Evolutionary conservation across 768 basidiomycete species (phyloP), one percentile per base, ranked within the genome.

Genomic region (Galerina sulciceps): DNA sequence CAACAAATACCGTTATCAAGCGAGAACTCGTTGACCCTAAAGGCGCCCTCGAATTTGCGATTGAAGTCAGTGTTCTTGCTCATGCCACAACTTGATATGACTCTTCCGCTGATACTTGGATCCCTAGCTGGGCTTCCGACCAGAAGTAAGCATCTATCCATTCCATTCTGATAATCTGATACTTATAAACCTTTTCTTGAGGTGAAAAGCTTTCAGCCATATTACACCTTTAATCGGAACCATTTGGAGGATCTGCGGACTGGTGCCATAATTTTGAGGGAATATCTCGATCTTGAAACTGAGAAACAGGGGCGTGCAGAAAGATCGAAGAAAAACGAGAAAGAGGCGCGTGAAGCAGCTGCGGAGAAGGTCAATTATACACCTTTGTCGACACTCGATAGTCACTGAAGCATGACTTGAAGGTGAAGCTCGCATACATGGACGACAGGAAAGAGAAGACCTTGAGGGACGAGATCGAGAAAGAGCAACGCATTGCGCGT

Each of bases 391-490:
- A 41, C 17, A 31, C 26, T 15, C 45, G 52, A 20, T 53, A 51
- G 41, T 37, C 49, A 47, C 38, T 60, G 14, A 13, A 34, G 37
- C 15, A 31, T 63, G 15, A 40, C 54, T 2, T 61, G 26, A 31
- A 93, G 92, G 86, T 90, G n/a, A 90, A 86, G 69, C 72, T 92
- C 49, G 88, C 88, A 1, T 93, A 85, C 68, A 79, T 92, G 66
- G 93, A 94, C 46, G 93, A 94, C 67, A 82, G 93, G 50, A 87
- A 79, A 66, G 72, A 75, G 1, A 88, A 86, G 65, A 69, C 73
- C 64, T 52, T 81, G 58, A 72, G 71, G 8, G 85, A 91, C 58
- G 76, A 88, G 65, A 77, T 84, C 62, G 91, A 93, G 61, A 81
- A 73, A 67, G 75, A 84, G 59, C 74, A 69, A 49, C 75, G 85